Evolutionary conservation across 2,329 filamentous ascomycete species (phyloP), one percentile per base, ranked within the genome.

Genomic region (Dactylellina haptotyla): DNA sequence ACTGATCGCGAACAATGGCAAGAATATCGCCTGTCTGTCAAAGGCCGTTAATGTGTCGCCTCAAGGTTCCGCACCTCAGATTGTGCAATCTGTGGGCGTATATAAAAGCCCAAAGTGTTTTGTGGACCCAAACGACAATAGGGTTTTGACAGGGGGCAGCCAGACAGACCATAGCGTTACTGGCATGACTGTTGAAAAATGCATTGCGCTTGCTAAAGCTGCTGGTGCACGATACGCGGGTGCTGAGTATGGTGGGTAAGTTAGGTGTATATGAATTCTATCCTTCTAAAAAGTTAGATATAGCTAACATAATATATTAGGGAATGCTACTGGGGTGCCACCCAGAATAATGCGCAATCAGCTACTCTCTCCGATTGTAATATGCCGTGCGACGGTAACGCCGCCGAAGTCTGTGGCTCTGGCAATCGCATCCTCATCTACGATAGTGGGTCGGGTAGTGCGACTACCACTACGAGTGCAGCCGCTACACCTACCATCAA

Each of bases 241-340:
- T 3, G 73, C 82, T n/a, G 80, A 82, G 76, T 80, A 80, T 54
- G 50, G 28, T 20, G 30, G 28, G 50, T 54, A 37, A 34, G 16
- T 54, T 16, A 20, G 25, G 9, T 20, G 12, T 45, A 14, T 37
- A 12, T 10, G 8, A 32, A 8, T 23, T 5, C 9, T 8, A 23
- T 8, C 3, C 43, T 8, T 8, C 4, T 8, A 20, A 20, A 8
- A n/a, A 25, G 10, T 6, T 6, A 20, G n/a, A 25, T 6, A 6
- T 12, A 16, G 4, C n/a, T 25, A 16, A 25, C 43, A 6, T n/a
- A 46, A 23, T 41, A 20, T 61, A 80, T 79, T 9, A 76, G 77
- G 0, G 79, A 82, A 69, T 83, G 82, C 77, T 82, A 80, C 78
- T 83, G 81, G 65, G 80, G 79, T 18, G 76, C 81, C 57, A 18